These are phyloP conservation scores for Chytriomyces sp. DNA, from an alignment of 192 early-diverging fungal genomes.

Conservation along the genomic window DNA sequence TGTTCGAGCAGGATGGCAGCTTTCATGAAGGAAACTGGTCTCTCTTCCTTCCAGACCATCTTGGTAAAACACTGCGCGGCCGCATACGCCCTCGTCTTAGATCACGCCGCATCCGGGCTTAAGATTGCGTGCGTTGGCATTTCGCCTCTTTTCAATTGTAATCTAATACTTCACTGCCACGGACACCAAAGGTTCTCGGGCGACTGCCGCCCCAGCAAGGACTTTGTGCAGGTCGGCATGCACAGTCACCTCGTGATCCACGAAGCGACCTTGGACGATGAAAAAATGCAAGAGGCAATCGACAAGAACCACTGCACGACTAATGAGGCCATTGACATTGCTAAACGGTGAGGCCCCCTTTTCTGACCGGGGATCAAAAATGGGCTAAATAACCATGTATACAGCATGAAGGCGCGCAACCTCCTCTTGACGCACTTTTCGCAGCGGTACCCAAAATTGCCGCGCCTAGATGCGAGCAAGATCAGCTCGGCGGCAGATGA, in stretches of 20 bases:
- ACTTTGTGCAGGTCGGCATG: slow-evolving; percentile 70
- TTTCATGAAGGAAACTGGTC: slow-evolving; percentile 40
- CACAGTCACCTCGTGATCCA: slow-evolving; percentile 78
- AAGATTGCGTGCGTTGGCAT: slow-evolving; percentile 54
- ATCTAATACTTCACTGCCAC: slow-evolving; percentile 55
- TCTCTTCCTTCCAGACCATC: slow-evolving; percentile 62
- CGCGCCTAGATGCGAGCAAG: slow-evolving; percentile 33
- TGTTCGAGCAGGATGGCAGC: background rate
- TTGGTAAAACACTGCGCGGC: slow-evolving; percentile 82
- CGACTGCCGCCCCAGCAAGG: slow-evolving; percentile 84
- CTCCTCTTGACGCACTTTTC: slow-evolving; percentile 94
- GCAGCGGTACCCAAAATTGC: slow-evolving; percentile 91
- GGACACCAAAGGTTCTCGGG: slow-evolving; percentile 66
- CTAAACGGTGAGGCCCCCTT: slow-evolving; percentile 49
- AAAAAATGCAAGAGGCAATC: slow-evolving; percentile 62
- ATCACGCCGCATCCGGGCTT: slow-evolving; percentile 78
- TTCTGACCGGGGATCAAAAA: background rate
- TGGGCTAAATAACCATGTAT: background rate
- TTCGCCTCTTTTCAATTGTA: slow-evolving; percentile 10
- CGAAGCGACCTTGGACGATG: slow-evolving; percentile 78
- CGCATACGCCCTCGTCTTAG: slow-evolving; percentile 77
- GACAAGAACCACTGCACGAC: slow-evolving; percentile 85
- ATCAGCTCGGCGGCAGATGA: background rate
- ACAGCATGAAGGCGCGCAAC: slow-evolving; percentile 81
- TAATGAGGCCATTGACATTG: slow-evolving; percentile 83